phyloP scores from a whole-genome alignment of 768 basidiomycete species.

The Collybiopsis luxurians region DNA sequence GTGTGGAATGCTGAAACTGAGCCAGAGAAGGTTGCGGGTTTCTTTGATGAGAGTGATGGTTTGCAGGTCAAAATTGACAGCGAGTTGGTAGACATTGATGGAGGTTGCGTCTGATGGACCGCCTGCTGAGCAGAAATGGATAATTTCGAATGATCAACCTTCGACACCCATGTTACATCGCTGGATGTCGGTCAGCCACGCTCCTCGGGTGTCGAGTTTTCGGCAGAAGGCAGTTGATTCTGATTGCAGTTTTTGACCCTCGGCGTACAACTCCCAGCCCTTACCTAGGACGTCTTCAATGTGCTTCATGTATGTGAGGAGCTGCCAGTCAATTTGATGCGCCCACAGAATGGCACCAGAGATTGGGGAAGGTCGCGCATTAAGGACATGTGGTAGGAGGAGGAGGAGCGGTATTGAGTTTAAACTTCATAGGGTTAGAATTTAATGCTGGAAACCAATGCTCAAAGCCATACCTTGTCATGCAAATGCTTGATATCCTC shows the following conservation, averaged over 20 bases:
- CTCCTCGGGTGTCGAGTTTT: slow-evolving; percentile 92
- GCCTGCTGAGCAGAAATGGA: slow-evolving; percentile 43
- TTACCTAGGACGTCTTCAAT: slow-evolving; percentile 98
- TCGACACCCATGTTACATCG: slow-evolving; percentile 89
- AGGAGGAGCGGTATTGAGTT: slow-evolving; percentile 91
- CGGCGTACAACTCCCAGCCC: slow-evolving; percentile 99
- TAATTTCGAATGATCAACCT: slow-evolving; percentile 92
- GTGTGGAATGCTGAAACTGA: slow-evolving; percentile 94
- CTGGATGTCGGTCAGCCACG: slow-evolving; percentile 95
- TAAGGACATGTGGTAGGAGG: slow-evolving; percentile 97
- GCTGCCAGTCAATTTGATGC: slow-evolving; percentile 95
- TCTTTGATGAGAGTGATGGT: slow-evolving; percentile 99
- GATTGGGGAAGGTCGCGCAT: slow-evolving; percentile 98
- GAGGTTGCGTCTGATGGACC: background rate
- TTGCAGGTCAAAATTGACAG: slow-evolving; percentile 97
- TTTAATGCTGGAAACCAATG: background rate
- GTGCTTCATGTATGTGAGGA: slow-evolving; percentile 96
- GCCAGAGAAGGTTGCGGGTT: slow-evolving; percentile 92
- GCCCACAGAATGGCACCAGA: slow-evolving; percentile 99
- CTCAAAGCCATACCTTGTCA: slow-evolving; percentile 60
- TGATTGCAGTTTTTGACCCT: slow-evolving; percentile 94
- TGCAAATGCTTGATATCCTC: slow-evolving; percentile 96
- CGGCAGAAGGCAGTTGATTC: slow-evolving; percentile 90
- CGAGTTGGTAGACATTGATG: slow-evolving; percentile 73
- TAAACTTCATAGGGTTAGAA: slow-evolving; percentile 62